Evolutionary conservation across 2,329 filamentous ascomycete genomes (phyloP).

Genomic region (Penicillium hesseltinei): DNA sequence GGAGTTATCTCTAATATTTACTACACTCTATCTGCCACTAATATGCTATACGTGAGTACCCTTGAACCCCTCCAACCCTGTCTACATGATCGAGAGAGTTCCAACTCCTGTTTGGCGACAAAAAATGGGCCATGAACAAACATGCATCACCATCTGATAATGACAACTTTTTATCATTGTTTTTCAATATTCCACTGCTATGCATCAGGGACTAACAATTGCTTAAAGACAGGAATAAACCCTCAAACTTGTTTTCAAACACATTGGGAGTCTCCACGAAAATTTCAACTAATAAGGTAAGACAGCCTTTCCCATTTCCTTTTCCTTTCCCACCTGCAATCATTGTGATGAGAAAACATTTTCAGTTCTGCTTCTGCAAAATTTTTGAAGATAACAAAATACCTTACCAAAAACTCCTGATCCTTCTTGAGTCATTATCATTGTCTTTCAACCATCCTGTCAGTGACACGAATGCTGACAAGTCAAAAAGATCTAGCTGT

Average conservation of each 20-base stretch:
- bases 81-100: conserved; percentile 52
- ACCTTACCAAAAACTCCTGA: conserved; percentile 59
- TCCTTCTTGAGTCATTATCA: conserved; percentile 16
- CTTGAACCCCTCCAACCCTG: conserved; percentile 8
- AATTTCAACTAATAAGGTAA: conserved; percentile 14
- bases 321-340: conserved; percentile 10
- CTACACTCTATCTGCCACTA: conserved; percentile 9
- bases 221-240: conserved; percentile 12
- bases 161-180: conserved; percentile 10
- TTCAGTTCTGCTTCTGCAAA: conserved; percentile 65
- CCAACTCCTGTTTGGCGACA: conserved; percentile 54
- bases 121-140: conserved; percentile 56
- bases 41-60: conserved; percentile 29
- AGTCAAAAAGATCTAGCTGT: conserved; percentile 16
- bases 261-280: conserved; percentile 3
- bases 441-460: conserved; percentile 13
- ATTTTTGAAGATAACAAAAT: conserved; percentile 57
- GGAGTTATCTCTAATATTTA: not conserved
- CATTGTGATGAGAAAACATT: conserved; percentile 51
- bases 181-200: conserved; percentile 4
- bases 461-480: conserved; percentile 20
- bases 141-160: conserved; percentile 62
- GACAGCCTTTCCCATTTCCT: not conserved
- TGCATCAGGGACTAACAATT: conserved; percentile 18
- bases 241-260: not conserved